Conservation (phyloP, 352 stramenopile genomes). For the Pythium biforme region DNA sequence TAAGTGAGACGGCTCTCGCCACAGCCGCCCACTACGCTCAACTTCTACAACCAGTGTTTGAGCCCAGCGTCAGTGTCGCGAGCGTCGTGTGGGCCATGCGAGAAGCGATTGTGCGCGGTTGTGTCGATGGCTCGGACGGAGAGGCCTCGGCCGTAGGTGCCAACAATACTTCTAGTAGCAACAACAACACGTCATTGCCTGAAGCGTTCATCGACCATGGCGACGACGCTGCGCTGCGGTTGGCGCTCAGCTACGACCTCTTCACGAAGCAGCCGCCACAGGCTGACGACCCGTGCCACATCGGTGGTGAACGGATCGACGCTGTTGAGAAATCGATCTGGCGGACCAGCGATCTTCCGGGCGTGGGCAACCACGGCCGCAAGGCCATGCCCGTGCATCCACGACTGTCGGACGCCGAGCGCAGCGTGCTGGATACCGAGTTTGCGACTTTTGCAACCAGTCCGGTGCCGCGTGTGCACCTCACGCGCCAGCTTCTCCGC, state of each 20-base stretch:
- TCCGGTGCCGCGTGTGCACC: conserved; percentile 38
- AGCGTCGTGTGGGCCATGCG: conserved; percentile 52
- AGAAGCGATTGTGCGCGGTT: conserved; percentile 35
- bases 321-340: conserved; percentile 58
- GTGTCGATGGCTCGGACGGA: neutral
- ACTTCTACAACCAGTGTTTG: conserved; percentile 36
- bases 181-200: conserved; percentile 19
- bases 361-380: conserved; percentile 60
- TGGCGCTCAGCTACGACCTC: conserved; percentile 33
- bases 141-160: neutral
- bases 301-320: conserved; percentile 37
- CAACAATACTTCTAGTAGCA: neutral
- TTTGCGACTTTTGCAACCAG: conserved; percentile 39
- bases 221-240: conserved; percentile 36
- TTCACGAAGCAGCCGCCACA: conserved; percentile 14
- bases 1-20: neutral
- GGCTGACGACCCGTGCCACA: conserved; percentile 24
- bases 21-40: conserved; percentile 33
- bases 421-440: conserved; percentile 60
- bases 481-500: conserved; percentile 57
- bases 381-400: conserved; percentile 53
- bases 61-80: conserved; percentile 48
- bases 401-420: conserved; percentile 35
- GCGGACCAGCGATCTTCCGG: conserved; percentile 54
- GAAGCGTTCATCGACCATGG: conserved; percentile 53